Conservation (phyloP, 768 basidiomycete genomes). For the Gautieria morchelliformis region DNA sequence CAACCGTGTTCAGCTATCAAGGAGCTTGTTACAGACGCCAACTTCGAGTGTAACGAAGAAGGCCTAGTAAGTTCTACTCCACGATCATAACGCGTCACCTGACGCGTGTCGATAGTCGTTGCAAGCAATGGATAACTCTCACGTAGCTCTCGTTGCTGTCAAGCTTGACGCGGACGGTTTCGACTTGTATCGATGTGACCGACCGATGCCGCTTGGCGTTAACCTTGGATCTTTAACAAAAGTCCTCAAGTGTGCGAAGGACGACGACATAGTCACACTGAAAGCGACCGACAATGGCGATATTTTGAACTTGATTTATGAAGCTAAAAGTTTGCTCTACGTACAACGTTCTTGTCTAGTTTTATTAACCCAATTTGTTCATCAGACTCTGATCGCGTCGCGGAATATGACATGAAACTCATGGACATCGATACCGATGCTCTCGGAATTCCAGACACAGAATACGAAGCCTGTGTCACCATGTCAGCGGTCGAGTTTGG, state of each 20-base stretch:
- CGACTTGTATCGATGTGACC: constrained; percentile 84
- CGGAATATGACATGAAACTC: constrained; percentile 98
- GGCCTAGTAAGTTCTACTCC: constrained; percentile 54
- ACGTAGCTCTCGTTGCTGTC: constrained; percentile 93
- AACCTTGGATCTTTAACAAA: constrained; percentile 85
- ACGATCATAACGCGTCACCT: neutral
- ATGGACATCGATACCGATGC: constrained; percentile 98
- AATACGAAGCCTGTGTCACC: constrained; percentile 88
- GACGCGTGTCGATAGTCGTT: constrained; percentile 41
- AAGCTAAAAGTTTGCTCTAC: constrained; percentile 65
- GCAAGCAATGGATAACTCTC: constrained; percentile 99
- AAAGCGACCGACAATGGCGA: constrained; percentile 91
- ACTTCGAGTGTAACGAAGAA: constrained; percentile 95
- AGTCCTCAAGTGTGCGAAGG: constrained; percentile 94
- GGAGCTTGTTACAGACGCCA: constrained; percentile 94
- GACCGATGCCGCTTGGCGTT: constrained; percentile 85
- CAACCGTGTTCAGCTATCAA: constrained; percentile 64
- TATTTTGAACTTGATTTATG: constrained; percentile 78
- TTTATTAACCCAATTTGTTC: neutral
- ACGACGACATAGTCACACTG: constrained; percentile 85
- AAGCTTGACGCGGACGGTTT: constrained; percentile 74
- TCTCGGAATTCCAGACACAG: constrained; percentile 92
- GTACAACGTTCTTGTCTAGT: neutral
- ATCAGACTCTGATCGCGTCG: constrained; percentile 82
- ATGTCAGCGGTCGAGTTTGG: constrained; percentile 83